A percentile compares a stretch with the other conserved stretches of the same genome.
These are phyloP conservation scores for Aspergillus alliaceus DNA, from an alignment of 2,329 filamentous ascomycete species.

Conservation along the genomic window DNA sequence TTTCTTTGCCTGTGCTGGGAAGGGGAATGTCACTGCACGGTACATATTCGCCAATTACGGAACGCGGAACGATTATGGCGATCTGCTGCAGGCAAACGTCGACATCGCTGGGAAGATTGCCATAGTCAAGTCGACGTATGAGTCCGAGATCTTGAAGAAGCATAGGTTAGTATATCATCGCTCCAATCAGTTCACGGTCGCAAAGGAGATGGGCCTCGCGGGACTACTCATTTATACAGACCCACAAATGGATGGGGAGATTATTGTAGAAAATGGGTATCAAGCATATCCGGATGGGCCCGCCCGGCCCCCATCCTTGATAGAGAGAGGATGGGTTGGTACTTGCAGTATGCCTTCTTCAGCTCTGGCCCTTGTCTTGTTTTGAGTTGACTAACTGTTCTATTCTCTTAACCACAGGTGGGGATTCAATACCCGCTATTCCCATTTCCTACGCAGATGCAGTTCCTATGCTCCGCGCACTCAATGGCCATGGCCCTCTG, in stretches of 20 bases:
- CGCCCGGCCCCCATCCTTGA: not conserved
- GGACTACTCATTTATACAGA: not conserved
- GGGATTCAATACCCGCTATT: not conserved
- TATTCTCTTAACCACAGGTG: not conserved
- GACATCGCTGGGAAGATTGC: not conserved
- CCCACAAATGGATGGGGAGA: not conserved
- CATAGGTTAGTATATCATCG: not conserved
- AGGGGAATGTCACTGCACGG: not conserved
- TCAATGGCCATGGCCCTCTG: conserved; percentile 30
- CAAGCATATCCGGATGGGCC: not conserved
- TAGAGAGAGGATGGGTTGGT: not conserved
- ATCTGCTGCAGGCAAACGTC: not conserved
- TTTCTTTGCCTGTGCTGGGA: not conserved
- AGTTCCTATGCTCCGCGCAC: conserved; percentile 27
- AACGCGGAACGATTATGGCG: not conserved
- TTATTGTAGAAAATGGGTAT: not conserved
- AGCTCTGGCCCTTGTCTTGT: not conserved
- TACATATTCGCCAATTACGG: not conserved
- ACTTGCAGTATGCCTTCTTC: not conserved
- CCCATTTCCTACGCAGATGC: not conserved
- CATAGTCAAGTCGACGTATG: not conserved
- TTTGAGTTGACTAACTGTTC: not conserved
- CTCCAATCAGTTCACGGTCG: not conserved
- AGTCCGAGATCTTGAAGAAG: not conserved
- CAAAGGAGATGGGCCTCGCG: not conserved